Evolutionary conservation across 2,329 filamentous ascomycete genomes (phyloP), one percentile per base, ranked within the genome.

Genomic region (Polychaeton citri): DNA sequence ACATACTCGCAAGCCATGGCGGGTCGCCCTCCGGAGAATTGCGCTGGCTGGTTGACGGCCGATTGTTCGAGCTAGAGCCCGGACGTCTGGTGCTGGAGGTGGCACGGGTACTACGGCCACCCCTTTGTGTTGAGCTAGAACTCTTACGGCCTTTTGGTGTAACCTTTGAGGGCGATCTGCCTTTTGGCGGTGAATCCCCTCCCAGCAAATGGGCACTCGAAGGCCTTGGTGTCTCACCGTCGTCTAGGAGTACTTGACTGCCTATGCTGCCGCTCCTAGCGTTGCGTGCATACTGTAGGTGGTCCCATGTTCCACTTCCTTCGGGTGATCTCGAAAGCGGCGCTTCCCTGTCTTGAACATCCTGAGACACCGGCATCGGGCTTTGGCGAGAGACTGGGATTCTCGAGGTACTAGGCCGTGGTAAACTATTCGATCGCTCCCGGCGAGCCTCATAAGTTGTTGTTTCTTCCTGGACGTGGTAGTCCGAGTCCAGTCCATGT

Each of bases 1-100:
- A 98, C 61, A 93, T 85, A 16, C 81, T 83, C 32, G 90, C 74
- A 61, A 96, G 74, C 90, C 90, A 98, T 35, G 90, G 90, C 7
- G 90, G 86, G 36, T 96, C 88, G 15, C 90, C 90, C 64, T 96
- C 90, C 1, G 87, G 87, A 30, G 78, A 74, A 53, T 79, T 82
- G 9, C 44, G 37, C 47, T 71, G 83, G 76, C 41, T 76, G 64
- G 62, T 84, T 74, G 58, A 69, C 54, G 50, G 68, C 58, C 52
- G 58, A 49, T 46, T 50, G 21, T 48, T 43, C 6, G 44, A 52
- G 24, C 24, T 28, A 12, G 24, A 28, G 24, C 24, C 24, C 15
- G 24, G 24, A 5, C 24, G 12, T 28, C 24, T 10, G 24, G 12
- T 28, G 24, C 24, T 28, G 5, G 24, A 28, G 12, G 24, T 28